Conservation (phyloP, 208 protist species). For the Trypanosoma avium region DNA sequence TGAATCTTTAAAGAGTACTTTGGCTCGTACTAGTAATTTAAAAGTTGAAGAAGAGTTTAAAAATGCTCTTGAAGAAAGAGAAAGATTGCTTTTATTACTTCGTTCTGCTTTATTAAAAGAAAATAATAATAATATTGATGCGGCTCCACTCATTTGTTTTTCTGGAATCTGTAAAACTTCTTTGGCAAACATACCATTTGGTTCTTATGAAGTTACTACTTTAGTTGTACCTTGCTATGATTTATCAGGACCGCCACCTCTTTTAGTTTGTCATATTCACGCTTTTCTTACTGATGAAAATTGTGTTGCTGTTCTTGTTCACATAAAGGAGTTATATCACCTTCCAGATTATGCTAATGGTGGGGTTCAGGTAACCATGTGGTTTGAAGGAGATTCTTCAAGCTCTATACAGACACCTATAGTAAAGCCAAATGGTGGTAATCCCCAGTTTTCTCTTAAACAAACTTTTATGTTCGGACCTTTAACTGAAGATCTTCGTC, state of each 20-base stretch:
- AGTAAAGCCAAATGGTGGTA: constrained; percentile 36
- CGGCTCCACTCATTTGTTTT: constrained; percentile 35
- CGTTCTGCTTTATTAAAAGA: constrained; percentile 1
- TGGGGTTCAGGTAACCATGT: constrained; percentile 45
- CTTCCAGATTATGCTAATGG: constrained; percentile 48
- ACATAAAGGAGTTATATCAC: constrained; percentile 41
- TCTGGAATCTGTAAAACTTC: constrained; percentile 51
- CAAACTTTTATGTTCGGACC: constrained; percentile 50
- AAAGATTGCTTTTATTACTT: constrained; percentile 24
- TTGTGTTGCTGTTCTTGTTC: constrained; percentile 38
- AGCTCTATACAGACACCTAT: constrained; percentile 38
- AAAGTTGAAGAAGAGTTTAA: constrained; percentile 26
- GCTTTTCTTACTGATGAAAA: constrained; percentile 28
- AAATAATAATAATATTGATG: not conserved
- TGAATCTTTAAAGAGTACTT: constrained; percentile 16
- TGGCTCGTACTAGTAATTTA: constrained; percentile 23
- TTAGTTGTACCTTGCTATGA: constrained; percentile 49
- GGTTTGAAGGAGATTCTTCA: constrained; percentile 44
- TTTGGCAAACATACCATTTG: constrained; percentile 32
- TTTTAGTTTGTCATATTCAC: constrained; percentile 45
- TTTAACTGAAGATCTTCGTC: constrained; percentile 35
- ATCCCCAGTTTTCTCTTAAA: constrained; percentile 46
- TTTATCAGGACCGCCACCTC: constrained; percentile 38
- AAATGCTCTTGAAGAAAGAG: constrained; percentile 28
- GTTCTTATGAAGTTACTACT: constrained; percentile 39